Base-by-base conservation (phyloP, 306 rosid genomes). In the Ceratonia siliqua region DNA sequence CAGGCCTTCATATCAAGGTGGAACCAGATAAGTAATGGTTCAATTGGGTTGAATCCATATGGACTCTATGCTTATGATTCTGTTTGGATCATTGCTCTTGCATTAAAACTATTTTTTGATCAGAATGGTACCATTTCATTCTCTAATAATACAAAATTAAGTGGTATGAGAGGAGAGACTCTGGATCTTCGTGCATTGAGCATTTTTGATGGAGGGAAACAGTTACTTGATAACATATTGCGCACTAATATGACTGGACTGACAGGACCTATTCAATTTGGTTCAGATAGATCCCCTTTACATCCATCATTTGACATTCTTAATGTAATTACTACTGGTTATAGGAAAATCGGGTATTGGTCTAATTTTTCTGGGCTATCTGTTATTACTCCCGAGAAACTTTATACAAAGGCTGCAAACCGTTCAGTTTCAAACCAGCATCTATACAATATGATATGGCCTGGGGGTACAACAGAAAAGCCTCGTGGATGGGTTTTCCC, bases 401-500 rank as follows among this genome's bases (percentile, higher is more conserved):
- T 87, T 70, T 68, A 85, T 80, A 20, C 66, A 32, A 74, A 78
- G 65, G 78, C 91, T 20, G 79, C 89, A 56, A 85, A 86, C 71
- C 88, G 58, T 7, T 84, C 90, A 17, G 66, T 74, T 65, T 70
- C 82, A 41, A 92, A 43, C 64, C 87, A 89, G 78, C 78, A 30
- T 38, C 89, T 89, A 9, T 10, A 55, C 28, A 4, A 3, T 63
- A 82, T 82, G 1, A 42, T 81, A 32, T 92, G 97, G 97, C 97
- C 97, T 5, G 97, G 97, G 70, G 84, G 84, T 53, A 74, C 85
- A 39, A 42, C 74, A 4, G 72, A 85, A 57, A 82, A 11, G 81
- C 97, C 97, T 80, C 96, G 96, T 14, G 97, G 97, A 14, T 92
- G 97, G 97, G 87, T 83, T 55, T 92, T 92, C 81, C 96, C 93